Evolutionary conservation across 1,284 basidiomycete genomes (phyloP), one percentile per base, ranked within the genome.

Genomic region (Bjerkandera adusta): DNA sequence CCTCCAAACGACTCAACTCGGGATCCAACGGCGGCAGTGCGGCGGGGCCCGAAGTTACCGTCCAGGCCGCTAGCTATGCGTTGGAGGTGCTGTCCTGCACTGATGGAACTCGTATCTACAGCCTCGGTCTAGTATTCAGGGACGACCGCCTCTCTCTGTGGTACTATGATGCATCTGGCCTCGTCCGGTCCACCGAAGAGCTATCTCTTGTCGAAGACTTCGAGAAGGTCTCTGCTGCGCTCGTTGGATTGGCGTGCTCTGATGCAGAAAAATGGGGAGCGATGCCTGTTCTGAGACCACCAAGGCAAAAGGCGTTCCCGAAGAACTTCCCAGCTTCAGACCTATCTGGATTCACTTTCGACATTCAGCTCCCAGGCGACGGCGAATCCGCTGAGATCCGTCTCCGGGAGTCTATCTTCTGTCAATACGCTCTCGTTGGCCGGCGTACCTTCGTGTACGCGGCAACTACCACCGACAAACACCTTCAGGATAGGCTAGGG

Each of bases 111-210:
- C n/a, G 44, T 16, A 6, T 24, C 8, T 20, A 32, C 20, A 20
- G 36, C 21, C 6, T 46, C 18, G 34, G 34, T 13, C 4, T 46
- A 3, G 11, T 46, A 7, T 11, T 46, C 3, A 20, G 18, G 26
- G n/a, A 18, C 30, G 29, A 46, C 15, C 3, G 29, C 4, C n/a
- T 46, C 5, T 39, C 24, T 5, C 32, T 36, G 11, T 49, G 44
- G 43, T 47, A 36, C 44, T 42, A 45, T 15, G 48, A 50, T 39
- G 44, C 44, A 2, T 24, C 36, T 12, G 48, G 45, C 4, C 18
- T 46, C 7, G 29, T 46, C 24, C 8, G 12, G 4, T 32, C 37
- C 3, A 3, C 18, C 8, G 22, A 38, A n/a, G 20, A 13, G 10
- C 3, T 50, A 3, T 36, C 35, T 3, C n/a, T 45, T 10, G 30